Conservation (phyloP, 1,284 basidiomycete species). For the Pseudozyma thailandica region DNA sequence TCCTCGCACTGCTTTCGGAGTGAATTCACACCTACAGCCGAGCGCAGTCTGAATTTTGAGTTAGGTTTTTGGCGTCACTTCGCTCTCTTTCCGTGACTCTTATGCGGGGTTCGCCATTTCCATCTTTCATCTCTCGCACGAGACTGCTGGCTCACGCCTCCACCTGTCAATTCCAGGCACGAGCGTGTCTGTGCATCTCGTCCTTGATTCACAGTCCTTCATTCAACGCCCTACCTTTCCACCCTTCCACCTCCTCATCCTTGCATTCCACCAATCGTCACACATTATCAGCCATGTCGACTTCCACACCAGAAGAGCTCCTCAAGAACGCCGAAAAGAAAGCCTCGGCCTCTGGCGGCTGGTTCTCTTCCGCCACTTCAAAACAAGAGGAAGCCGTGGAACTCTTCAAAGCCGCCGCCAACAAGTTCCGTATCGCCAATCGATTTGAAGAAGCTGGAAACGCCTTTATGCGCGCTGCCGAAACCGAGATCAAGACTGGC, state of each 20-base stretch:
- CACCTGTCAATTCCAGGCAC: too few species aligned
- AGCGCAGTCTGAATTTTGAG: too few species aligned
- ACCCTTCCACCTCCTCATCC: not conserved
- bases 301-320: conserved; percentile 70
- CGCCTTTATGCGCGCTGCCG: conserved; percentile 66
- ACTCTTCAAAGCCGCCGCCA: conserved; percentile 91
- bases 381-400: conserved; percentile 84
- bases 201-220: not conserved
- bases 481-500: conserved; percentile 63
- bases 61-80: too few species aligned
- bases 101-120: too few species aligned
- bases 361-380: conserved; percentile 60
- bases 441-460: conserved; percentile 89
- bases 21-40: too few species aligned
- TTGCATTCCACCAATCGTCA: too few species aligned
- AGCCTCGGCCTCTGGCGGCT: conserved; percentile 79
- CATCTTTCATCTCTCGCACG: not conserved
- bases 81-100: too few species aligned
- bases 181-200: not conserved
- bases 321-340: conserved; percentile 92
- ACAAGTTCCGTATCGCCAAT: conserved; percentile 94
- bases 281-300: conserved; percentile 52
- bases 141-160: conserved; percentile 5
- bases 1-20: too few species aligned
- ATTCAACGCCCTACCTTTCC: not conserved